phyloP scores from a whole-genome alignment of 352 stramenopile species.

The Globisporangium perplexum region DNA sequence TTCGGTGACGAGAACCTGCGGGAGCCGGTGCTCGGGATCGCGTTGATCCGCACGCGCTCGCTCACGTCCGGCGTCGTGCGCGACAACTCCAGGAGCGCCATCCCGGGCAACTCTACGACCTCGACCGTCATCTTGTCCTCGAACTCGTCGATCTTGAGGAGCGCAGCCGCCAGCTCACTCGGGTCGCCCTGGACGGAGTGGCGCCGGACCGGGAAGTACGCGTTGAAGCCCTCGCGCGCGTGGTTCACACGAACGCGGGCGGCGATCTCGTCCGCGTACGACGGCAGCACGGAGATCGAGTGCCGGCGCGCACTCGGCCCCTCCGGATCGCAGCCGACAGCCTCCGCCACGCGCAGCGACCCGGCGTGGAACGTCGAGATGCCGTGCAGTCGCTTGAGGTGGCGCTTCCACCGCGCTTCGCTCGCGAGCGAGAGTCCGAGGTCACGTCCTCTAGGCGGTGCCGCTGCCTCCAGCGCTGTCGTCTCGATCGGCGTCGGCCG shows the following conservation, averaged over 20 bases:
- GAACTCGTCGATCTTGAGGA: slow-evolving; percentile 14
- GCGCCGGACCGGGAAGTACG: slow-evolving; percentile 13
- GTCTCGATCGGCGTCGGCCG: too few species aligned
- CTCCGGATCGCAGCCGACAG: slow-evolving; percentile 7
- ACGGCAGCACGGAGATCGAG: slow-evolving; percentile 24
- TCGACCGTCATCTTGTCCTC: slow-evolving; percentile 8
- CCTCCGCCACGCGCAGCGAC: slow-evolving; percentile 18
- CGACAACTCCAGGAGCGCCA: neutral
- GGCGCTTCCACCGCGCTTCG: slow-evolving; percentile 31
- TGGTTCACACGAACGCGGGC: neutral
- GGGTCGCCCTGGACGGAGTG: slow-evolving; percentile 30
- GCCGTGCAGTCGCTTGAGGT: slow-evolving; percentile 36
- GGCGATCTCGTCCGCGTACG: slow-evolving; percentile 12
- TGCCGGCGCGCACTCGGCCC: slow-evolving; percentile 11
- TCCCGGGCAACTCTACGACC: neutral
- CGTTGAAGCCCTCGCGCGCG: neutral
- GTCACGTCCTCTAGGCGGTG: too few species aligned
- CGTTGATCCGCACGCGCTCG: neutral
- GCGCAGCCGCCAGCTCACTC: slow-evolving; percentile 13
- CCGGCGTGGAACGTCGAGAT: slow-evolving; percentile 27
- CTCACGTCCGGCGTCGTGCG: neutral
- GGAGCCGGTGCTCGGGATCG: neutral
- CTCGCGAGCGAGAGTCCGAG: slow-evolving; percentile 16
- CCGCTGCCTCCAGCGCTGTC: too few species aligned
- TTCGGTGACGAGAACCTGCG: neutral